A percentile compares a stretch with the other conserved stretches of the same genome.
phyloP scores from a whole-genome alignment of 148 eudicot species.

The Chenopodium quinoa region DNA sequence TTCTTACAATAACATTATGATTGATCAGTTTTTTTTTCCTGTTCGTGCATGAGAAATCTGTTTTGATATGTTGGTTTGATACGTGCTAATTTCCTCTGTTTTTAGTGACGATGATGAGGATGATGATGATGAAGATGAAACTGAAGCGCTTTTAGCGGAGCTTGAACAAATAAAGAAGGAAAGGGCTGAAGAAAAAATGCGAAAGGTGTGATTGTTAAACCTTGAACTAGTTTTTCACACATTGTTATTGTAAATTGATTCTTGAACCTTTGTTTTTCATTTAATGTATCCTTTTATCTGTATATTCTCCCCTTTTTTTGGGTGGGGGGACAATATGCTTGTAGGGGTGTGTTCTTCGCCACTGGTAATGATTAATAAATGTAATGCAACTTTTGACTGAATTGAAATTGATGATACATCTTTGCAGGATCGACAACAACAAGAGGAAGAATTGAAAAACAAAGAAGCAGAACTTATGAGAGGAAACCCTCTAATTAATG shows the following conservation, averaged over 20 bases:
- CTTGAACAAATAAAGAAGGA: conserved; percentile 90
- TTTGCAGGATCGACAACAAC: conserved; percentile 62
- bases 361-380: neutral
- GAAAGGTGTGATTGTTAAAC: conserved; percentile 31
- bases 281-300: too few relatives aligned
- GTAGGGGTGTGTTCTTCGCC: neutral
- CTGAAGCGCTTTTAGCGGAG: conserved; percentile 89
- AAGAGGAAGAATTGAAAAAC: conserved; percentile 78
- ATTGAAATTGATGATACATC: neutral
- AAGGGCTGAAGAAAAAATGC: conserved; percentile 86
- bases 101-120: conserved; percentile 71
- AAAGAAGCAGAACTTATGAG: conserved; percentile 89
- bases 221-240: neutral
- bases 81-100: conserved; percentile 2
- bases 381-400: neutral
- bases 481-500: conserved; percentile 86
- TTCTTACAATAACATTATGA: too few relatives aligned
- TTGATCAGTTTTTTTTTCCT: neutral
- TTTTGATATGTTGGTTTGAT: neutral
- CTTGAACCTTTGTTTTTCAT: too few relatives aligned
- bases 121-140: conserved; percentile 92
- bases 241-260: too few relatives aligned
- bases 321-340: too few relatives aligned
- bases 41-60: neutral
- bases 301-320: too few relatives aligned